Conservation (phyloP, 2,329 filamentous ascomycete genomes). For the Arthroderma sp. region DNA sequence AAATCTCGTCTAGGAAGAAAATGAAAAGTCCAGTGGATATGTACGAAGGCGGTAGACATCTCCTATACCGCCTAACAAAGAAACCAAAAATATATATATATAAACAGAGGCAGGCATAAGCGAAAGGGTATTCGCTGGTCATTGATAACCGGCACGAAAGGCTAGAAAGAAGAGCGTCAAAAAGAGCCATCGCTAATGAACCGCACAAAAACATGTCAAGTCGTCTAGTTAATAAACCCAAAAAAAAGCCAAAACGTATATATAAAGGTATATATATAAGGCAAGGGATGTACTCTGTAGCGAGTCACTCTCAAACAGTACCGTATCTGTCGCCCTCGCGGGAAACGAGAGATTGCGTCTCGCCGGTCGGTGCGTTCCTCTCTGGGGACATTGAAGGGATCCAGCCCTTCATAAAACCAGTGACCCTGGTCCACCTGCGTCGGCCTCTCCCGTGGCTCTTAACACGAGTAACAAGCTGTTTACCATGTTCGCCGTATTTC, state of each 20-base stretch:
- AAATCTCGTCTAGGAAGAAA: no score
- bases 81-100: no score
- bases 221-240: slow-evolving; percentile 49
- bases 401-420: slow-evolving; percentile 56
- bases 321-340: slow-evolving; percentile 24
- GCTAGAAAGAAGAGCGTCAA: neutral
- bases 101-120: neutral
- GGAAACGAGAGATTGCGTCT: slow-evolving; percentile 24
- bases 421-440: slow-evolving; percentile 45
- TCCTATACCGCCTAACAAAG: neutral
- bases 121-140: neutral
- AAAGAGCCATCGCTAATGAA: neutral
- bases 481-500: slow-evolving; percentile 42
- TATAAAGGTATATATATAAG: neutral
- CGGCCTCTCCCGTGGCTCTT: slow-evolving; percentile 31
- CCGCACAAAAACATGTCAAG: slow-evolving; percentile 49
- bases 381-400: slow-evolving; percentile 40
- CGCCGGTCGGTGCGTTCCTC: slow-evolving; percentile 18
- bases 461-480: slow-evolving; percentile 37
- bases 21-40: neutral
- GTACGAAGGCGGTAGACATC: neutral
- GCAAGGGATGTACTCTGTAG: neutral
- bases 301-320: slow-evolving; percentile 19
- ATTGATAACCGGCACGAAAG: neutral
- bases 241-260: neutral